Evolutionary conservation across 2,329 filamentous ascomycete genomes (phyloP), one percentile per base, ranked within the genome.

Genomic region (Blumeria hordei): DNA sequence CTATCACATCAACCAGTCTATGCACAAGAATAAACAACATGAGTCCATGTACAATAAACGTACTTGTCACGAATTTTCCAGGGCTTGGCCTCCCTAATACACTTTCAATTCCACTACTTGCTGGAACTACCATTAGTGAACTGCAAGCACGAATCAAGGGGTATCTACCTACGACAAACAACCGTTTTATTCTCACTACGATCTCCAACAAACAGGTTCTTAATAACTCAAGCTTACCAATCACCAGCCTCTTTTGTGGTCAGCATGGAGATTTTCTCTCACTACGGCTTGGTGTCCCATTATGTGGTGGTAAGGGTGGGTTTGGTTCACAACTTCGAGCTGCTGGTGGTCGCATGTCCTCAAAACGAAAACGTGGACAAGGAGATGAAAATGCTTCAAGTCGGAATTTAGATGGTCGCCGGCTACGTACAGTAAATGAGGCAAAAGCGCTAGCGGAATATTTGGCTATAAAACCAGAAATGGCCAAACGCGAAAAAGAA

Each of bases 321-420:
- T 98, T 98, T 66, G 92, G 92, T 55, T 96, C 90, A 1, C 93
- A 98, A 68, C 80, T 98, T 39, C 86, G 93, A 65, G 92, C 93
- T 0, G 92, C 92, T 3, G 92, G 93, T 65, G 92, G 93, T 43
- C 90, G 93, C 70, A 98, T 98, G 92, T 94, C 88, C 2, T 90
- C 85, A n/a, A 77, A 78, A 63, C 79, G 81, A 62, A 93, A 93
- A 72, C 92, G 82, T 64, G 82, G 82, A 55, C 79, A 85, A 62
- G 81, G 79, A 54, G 87, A 94, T 39, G 81, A 87, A 58, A 90
- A 93, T 64, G 88, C 81, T 28, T 95, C 88, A 2, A 94, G 86
- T 65, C 80, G 92, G 59, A 98, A 96, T 61, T 74, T 98, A 1
- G 92, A 96, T 63, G 92, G 92, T 0, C 80, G 92, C 21, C 78